Conservation (phyloP, 1,139 yeast genomes). For the Blastobotrys malaysiensis region DNA sequence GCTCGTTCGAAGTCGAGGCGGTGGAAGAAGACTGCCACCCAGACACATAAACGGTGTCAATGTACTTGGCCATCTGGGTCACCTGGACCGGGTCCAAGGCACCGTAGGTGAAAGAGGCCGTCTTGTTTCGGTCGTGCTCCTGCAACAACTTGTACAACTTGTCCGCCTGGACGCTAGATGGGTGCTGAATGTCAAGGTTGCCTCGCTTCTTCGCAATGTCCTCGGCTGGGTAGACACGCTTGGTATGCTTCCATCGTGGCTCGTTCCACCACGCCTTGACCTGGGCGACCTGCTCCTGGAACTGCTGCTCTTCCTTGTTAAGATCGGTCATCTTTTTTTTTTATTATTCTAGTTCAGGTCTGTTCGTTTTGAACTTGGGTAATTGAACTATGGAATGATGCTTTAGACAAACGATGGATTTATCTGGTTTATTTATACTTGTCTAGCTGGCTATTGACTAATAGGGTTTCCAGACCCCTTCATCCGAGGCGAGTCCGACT, state of each 20-base stretch:
- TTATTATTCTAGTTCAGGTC: not conserved
- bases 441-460: not conserved
- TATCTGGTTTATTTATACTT: not conserved
- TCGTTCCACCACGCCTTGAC: slow-evolving; percentile 87
- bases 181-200: slow-evolving; percentile 58
- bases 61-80: slow-evolving; percentile 92
- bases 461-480: not conserved
- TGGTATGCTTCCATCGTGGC: slow-evolving; percentile 86
- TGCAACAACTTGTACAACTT: slow-evolving; percentile 66
- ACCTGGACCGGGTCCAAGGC: slow-evolving; percentile 96
- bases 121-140: slow-evolving; percentile 67
- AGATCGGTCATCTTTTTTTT: slow-evolving; percentile 1
- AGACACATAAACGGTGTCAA: slow-evolving; percentile 88
- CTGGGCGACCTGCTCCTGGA: slow-evolving; percentile 63
- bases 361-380: not conserved
- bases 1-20: slow-evolving; percentile 95
- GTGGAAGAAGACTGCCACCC: slow-evolving; percentile 99
- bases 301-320: slow-evolving; percentile 50
- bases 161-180: slow-evolving; percentile 77
- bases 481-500: not conserved
- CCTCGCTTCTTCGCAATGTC: slow-evolving; percentile 91
- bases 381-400: not conserved
- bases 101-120: slow-evolving; percentile 89
- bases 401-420: not conserved
- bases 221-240: slow-evolving; percentile 82